Percentiles rank a stretch among this genome's conserved stretches.
These are phyloP conservation scores for Fusarium lyarnte DNA, from an alignment of 2,329 filamentous ascomycete genomes.

Conservation along the genomic window DNA sequence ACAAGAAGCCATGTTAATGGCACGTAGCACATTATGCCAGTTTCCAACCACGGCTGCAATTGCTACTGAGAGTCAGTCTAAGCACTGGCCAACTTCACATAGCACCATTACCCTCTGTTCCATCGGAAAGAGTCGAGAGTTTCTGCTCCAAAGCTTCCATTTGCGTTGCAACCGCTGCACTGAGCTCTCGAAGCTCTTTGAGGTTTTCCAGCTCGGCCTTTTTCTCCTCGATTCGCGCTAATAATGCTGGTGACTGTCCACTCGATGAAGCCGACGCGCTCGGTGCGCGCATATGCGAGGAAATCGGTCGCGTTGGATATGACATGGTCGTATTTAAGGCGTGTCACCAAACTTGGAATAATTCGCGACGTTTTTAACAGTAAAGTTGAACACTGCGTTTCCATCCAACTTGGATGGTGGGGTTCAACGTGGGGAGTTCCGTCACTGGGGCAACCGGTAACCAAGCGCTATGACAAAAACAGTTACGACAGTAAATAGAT, in stretches of 20 bases:
- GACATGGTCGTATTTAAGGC: conserved; percentile 57
- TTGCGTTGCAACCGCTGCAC: conserved; percentile 79
- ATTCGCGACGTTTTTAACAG: conserved; percentile 2
- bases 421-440: conserved; percentile 39
- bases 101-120: conserved; percentile 74
- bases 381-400: conserved; percentile 28
- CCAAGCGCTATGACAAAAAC: conserved; percentile 40
- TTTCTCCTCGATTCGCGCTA: conserved; percentile 85
- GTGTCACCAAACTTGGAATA: background rate
- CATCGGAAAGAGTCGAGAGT: conserved; percentile 78
- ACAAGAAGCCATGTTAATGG: conserved; percentile 89
- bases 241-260: conserved; percentile 74
- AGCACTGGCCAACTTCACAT: background rate
- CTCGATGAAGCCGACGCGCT: conserved; percentile 60
- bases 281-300: conserved; percentile 73
- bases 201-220: conserved; percentile 83
- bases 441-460: conserved; percentile 46
- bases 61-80: conserved; percentile 59
- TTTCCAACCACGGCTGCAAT: conserved; percentile 87
- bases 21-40: conserved; percentile 86
- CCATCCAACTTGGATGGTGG: conserved; percentile 34
- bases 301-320: conserved; percentile 65
- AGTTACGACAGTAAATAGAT: conserved; percentile 49
- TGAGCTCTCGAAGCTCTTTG: conserved; percentile 80
- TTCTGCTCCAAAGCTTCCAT: conserved; percentile 86